Base-by-base conservation (phyloP, 371 early-diverging fungal species). In the Dichotomocladium elegans region DNA sequence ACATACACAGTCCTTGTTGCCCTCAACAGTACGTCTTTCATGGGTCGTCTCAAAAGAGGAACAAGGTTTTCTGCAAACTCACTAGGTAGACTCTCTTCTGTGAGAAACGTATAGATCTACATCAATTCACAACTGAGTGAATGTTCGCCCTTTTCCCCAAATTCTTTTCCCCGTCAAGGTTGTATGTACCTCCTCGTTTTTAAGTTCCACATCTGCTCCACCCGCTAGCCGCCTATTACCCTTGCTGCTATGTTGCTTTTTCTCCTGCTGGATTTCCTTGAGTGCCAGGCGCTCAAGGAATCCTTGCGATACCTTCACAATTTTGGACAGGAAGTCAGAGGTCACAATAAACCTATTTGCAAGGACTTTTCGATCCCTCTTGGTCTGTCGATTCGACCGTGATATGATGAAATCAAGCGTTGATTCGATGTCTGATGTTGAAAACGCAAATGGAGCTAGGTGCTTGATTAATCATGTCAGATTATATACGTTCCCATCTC, bases 1-100 rank as follows among this genome's bases (percentile, higher is more conserved):
- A 60, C 41, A 35, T 64, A 64, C 4, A 64, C 57, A 2, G 57
- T 46, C 14, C 53, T 48, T 21, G 57, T 44, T 12, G 64, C 60
- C 3, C 42, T 35, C 4, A 25, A n/a, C 25, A 60, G 47, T 4
- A 35, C 51, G 29, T 59, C 55, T 7, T 19, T 44, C 60, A 64
- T 57, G 4, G 60, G 49, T 30, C 34, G 31, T 19, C 31, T 41
- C 27, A 64, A 46, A 7, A 41, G 41, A 17, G 47, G 43, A 0
- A 59, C 57, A 9, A 54, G 42, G 6, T 10, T 29, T 2, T 26
- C 22, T 17, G 60, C 64, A 51, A 64, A 56, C 12, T 21, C 55
- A 11, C 14, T 12, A 14, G 19, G 26, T 27, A 59, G n/a, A 4
- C 47, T 34, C 25, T 52, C 33, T 21, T 53, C 40, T 7, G 31